phyloP scores from a whole-genome alignment of 495 filamentous ascomycete genomes.

The Xylaria flabelliformis region DNA sequence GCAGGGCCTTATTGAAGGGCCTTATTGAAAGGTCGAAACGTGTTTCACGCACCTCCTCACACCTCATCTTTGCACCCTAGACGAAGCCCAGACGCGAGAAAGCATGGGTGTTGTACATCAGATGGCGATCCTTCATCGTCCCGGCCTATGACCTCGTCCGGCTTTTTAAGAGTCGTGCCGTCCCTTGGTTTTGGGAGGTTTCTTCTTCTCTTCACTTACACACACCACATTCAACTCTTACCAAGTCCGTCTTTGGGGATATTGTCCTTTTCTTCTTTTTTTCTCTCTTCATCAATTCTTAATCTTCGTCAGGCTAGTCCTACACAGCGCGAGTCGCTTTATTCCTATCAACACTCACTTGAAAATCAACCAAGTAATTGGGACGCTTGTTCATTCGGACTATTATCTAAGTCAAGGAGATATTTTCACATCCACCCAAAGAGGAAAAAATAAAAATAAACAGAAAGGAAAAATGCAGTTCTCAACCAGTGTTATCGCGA shows the following conservation, averaged over 20 bases:
- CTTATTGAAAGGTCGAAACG: conserved; percentile 43
- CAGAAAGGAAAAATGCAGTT: conserved; percentile 51
- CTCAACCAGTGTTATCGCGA: conserved; percentile 47
- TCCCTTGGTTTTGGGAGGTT: conserved; percentile 33
- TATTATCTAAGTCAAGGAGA: conserved; percentile 5
- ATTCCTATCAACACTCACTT: conserved; percentile 42
- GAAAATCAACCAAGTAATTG: conserved; percentile 8
- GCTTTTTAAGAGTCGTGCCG: conserved; percentile 43
- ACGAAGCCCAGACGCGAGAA: conserved; percentile 27
- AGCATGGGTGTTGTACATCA: conserved; percentile 26
- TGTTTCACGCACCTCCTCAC: conserved; percentile 46
- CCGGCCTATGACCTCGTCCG: conserved; percentile 27
- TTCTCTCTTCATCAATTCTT: conserved; percentile 37
- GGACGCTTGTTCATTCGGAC: conserved; percentile 17
- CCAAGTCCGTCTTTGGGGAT: conserved; percentile 32
- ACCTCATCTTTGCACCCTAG: conserved; percentile 1
- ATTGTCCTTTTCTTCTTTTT: conserved; percentile 33
- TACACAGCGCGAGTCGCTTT: conserved; percentile 61
- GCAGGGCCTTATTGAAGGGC: conserved; percentile 33
- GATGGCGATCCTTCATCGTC: conserved; percentile 42
- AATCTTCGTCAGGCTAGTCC: conserved; percentile 56
- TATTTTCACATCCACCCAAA: conserved; percentile 30
- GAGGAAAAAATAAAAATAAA: conserved; percentile 28
- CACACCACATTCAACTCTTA: conserved; percentile 35
- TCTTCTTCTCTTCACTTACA: conserved; percentile 35